Conservation (phyloP, 148 eudicot species). For the Rhododendron ferrugineum region DNA sequence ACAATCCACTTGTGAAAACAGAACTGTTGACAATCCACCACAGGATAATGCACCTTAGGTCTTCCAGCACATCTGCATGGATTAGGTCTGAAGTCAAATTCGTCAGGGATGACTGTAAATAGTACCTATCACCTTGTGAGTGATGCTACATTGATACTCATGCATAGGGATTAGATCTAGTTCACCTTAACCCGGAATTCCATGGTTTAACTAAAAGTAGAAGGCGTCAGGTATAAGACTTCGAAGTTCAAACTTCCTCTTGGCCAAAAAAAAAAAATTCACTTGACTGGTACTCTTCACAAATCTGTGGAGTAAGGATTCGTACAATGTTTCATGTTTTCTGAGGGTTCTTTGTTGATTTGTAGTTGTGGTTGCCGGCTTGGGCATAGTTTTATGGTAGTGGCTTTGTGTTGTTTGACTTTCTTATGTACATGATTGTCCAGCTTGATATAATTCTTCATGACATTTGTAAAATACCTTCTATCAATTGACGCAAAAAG, state of each 20-base stretch:
- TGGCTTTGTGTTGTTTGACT: not conserved
- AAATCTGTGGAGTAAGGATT: not conserved
- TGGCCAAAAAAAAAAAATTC: not conserved
- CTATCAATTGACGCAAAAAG: not conserved
- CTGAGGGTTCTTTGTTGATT: not conserved
- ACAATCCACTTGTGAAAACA: not conserved
- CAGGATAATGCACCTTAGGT: not conserved
- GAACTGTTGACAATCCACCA: not conserved
- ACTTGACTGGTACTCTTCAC: not conserved
- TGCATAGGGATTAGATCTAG: not conserved
- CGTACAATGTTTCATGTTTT: not conserved
- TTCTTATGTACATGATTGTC: not conserved
- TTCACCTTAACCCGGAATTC: not conserved
- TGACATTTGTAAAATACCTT: not conserved
- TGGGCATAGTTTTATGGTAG: not conserved
- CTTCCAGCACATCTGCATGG: not conserved
- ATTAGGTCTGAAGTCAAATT: not conserved
- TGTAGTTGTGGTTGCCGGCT: not conserved
- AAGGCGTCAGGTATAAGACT: not conserved
- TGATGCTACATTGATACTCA: not conserved
- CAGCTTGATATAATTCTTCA: not conserved
- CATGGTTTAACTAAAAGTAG: not conserved
- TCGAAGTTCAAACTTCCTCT: not conserved
- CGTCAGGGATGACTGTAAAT: not conserved
- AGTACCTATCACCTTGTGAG: not conserved